Evolutionary conservation across 352 stramenopile species (phyloP), one percentile per base, ranked within the genome.

Genomic region (Phytophthora citrophthora): DNA sequence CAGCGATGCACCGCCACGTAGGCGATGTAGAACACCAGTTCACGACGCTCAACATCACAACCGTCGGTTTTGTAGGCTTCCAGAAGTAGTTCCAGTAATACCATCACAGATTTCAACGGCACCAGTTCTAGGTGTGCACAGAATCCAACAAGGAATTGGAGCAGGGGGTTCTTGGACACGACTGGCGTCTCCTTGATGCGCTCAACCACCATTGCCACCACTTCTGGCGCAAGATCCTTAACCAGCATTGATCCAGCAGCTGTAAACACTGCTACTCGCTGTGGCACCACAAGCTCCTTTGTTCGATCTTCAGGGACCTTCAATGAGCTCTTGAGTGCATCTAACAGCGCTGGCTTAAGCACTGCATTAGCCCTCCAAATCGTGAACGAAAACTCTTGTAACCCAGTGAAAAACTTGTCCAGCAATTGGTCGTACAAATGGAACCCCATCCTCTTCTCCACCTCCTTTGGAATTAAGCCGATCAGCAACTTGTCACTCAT

Each of bases 301-400:
- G 27, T 20, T 34, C 0, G 20, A 40, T 9, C 31, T 4, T 26
- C n/a, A 23, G 48, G 12, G 9, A 15, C 18, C 10, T 23, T 16
- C 34, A 67, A 1, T 13, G 29, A 51, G 4, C 64, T 40, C 8
- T 66, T 26, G 3, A 88, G 29, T n/a, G 66, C 44, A 8, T 15
- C 43, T 26, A 72, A 29, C 32, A 88, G 34, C 7, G 75, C 66
- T 2, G 70, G 52, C 16, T 53, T 54, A 5, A 77, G 54, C 12
- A 84, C 63, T 1, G 49, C 40, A 48, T 64, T 62, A 9, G 80
- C 76, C n/a, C 65, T 55, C 15, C 69, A 44, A 41, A 71, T 83
- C n/a, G 65, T 80, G 56, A 89, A 88, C 38, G 78, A 40, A 61
- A 89, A 89, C 23, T 66, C 67, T 46, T 86, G 76, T 43, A 91